These are phyloP conservation scores for Trichoderma sp. DNA, from an alignment of 2,329 filamentous ascomycete species.

Conservation along the genomic window DNA sequence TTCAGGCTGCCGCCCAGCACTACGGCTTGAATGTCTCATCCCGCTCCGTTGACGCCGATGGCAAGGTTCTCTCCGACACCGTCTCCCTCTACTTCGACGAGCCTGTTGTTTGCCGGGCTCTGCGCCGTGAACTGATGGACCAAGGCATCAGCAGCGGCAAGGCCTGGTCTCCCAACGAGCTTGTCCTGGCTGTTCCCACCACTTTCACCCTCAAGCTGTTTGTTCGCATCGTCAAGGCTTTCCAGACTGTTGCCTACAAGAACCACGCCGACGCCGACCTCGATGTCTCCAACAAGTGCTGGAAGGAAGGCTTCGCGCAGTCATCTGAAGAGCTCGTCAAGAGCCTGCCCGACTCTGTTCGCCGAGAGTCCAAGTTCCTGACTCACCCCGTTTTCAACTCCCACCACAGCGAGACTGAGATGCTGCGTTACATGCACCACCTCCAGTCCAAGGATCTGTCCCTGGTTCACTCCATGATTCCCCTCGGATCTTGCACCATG, in stretches of 20 bases:
- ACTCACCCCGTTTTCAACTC: conserved; percentile 93
- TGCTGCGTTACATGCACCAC: conserved; percentile 90
- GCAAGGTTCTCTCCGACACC: conserved; percentile 73
- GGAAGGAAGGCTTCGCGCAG: conserved; percentile 35
- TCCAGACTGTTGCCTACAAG: conserved; percentile 30
- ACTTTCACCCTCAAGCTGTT: conserved; percentile 26
- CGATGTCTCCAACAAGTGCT: conserved; percentile 40
- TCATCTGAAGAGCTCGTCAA: conserved; percentile 37
- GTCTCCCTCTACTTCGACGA: conserved; percentile 58
- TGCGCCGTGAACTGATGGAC: conserved; percentile 43
- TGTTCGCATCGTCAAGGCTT: conserved; percentile 24
- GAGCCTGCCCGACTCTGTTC: conserved; percentile 56
- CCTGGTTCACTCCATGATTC: conserved; percentile 95
- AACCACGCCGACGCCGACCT: conserved; percentile 26
- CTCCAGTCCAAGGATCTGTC: conserved; percentile 93
- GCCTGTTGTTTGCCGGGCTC: conserved; percentile 23
- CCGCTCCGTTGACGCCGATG: conserved; percentile 53
- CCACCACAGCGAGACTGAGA: conserved; percentile 91
- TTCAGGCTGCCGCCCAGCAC: conserved; percentile 62
- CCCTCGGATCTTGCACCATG: conserved; percentile 96
- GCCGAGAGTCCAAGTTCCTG: conserved; percentile 71
- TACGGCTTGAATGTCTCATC: conserved; percentile 63
- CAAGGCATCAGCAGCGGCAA: conserved; percentile 76
- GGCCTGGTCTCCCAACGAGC: conserved; percentile 27
- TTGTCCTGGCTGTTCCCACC: conserved; percentile 30